These are phyloP conservation scores for Solanum appendiculatum DNA, from an alignment of 257 asterid genomes.

Conservation along the genomic window DNA sequence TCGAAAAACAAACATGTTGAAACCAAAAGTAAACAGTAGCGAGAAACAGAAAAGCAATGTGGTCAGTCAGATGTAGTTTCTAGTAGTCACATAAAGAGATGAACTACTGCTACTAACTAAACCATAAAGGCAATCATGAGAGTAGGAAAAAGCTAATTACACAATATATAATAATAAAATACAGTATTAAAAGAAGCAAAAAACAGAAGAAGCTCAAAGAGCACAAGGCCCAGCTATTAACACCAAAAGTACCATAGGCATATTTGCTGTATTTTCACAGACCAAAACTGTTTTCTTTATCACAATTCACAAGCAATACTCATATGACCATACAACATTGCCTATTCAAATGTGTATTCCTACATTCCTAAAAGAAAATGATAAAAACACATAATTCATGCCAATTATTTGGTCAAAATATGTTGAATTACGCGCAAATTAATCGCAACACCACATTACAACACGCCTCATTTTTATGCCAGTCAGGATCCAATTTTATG, in stretches of 20 bases:
- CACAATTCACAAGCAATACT: slow-evolving; percentile 5
- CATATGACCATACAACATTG: neutral
- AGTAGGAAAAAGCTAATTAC: neutral
- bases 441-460: neutral
- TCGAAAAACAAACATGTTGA: neutral
- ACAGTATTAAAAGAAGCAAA: neutral
- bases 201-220: neutral
- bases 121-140: slow-evolving; percentile 4
- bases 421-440: neutral
- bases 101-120: neutral
- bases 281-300: neutral
- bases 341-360: neutral
- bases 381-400: neutral
- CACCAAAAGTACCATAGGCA: slow-evolving; percentile 5
- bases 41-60: neutral
- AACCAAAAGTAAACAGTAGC: neutral
- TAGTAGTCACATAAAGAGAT: neutral
- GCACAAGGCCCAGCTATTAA: slow-evolving; percentile 4
- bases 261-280: neutral
- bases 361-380: neutral
- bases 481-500: neutral
- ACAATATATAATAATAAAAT: neutral
- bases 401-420: neutral
- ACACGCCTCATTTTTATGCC: neutral
- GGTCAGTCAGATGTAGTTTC: neutral